These are phyloP conservation scores for Cordyceps tenuipes DNA, from an alignment of 2,329 filamentous ascomycete species.

Conservation along the genomic window DNA sequence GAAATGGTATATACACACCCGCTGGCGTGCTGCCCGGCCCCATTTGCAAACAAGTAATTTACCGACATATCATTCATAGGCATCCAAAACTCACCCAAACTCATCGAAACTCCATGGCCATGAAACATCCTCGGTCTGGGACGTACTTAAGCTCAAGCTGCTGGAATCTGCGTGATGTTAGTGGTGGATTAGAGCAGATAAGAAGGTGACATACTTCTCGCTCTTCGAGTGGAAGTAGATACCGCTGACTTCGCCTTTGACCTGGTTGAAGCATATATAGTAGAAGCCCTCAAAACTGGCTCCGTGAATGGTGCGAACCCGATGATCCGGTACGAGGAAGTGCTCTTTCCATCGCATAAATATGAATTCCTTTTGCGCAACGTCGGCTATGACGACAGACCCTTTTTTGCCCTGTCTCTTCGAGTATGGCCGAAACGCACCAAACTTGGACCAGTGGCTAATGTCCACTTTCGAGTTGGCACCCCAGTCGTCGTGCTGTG, in stretches of 20 bases:
- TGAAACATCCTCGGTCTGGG: conserved; percentile 72
- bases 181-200: background rate
- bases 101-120: conserved; percentile 71
- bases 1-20: background rate
- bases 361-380: conserved; percentile 74
- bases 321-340: conserved; percentile 91
- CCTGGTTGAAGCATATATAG: conserved; percentile 97
- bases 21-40: background rate
- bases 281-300: conserved; percentile 98
- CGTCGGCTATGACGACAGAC: conserved; percentile 53
- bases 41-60: background rate
- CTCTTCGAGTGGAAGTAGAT: conserved; percentile 98
- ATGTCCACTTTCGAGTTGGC: conserved; percentile 86
- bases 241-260: conserved; percentile 75
- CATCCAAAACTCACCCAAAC: conserved; percentile 3
- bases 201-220: conserved; percentile 66
- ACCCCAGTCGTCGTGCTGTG: conserved; percentile 83
- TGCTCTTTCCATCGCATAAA: conserved; percentile 99
- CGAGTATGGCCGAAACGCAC: conserved; percentile 69
- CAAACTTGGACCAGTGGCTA: conserved; percentile 87
- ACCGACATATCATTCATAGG: background rate
- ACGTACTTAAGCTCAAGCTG: conserved; percentile 88
- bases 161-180: conserved; percentile 60
- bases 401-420: conserved; percentile 52
- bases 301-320: conserved; percentile 80